Base-by-base conservation (phyloP, 371 early-diverging fungal genomes). In the Rhizomucor miehei region DNA sequence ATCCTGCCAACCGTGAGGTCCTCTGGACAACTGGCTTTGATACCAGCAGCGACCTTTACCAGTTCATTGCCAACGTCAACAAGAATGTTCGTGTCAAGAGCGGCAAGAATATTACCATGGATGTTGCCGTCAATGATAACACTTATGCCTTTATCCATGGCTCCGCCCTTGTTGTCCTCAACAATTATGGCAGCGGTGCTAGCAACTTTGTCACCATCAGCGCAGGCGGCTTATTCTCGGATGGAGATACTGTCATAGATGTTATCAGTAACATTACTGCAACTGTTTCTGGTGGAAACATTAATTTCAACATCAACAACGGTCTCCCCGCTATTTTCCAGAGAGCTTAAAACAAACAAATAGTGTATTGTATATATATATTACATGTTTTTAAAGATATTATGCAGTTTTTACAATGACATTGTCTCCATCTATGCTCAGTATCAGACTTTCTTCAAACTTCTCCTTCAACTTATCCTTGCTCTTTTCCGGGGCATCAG, bases 1-100 rank as follows among this genome's bases (percentile, higher is more conserved):
- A 75, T 51, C 75, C 75, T 24, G 50, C 44, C 3, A 69, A 71
- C 48, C 63, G 75, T 49, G 72, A 69, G 29, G 55, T 57, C 1
- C 54, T 75, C 12, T 75, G 75, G 75, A 59, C 67, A 2, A 54
- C 58, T 38, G 48, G 29, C 10, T 66, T 39, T 44, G 39, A 45
- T 23, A 66, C 60, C 0, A 24, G 40, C 23, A 43, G 50, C 1
- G 67, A 66, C 19, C 35, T 66, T 16, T 66, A 66, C 53, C 14
- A 54, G 20, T 66, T 66, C 44, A 46, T 56, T 20, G 46, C 52
- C 10, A 66, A 36, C 2, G 21, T 59, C 16, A 51, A 59, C 21
- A 51, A 41, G 6, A 17, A 62, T 6, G 54, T 47, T 11, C 52
- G 67, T n/a, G 38, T 62, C 44, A 54, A 53, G 40, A 36, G 50